phyloP scores from a whole-genome alignment of 1,284 basidiomycete species.

The Fomitopsis pinicola region DNA sequence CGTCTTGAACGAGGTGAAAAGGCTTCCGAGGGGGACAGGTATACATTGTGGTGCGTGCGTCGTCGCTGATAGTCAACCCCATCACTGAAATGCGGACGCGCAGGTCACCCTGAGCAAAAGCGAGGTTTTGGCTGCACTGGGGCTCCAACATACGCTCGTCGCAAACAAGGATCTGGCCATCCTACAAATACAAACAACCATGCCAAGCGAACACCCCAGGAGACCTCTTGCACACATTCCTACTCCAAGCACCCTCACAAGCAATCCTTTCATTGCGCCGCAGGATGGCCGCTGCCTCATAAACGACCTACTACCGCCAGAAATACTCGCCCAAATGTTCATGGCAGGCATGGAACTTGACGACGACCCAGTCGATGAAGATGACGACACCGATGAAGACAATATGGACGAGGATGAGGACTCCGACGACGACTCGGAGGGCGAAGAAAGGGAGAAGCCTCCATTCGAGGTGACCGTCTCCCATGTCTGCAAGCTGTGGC shows the following conservation, averaged over 20 bases:
- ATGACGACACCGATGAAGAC: conserved; percentile 29
- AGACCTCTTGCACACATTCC: neutral
- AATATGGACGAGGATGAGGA: conserved; percentile 19
- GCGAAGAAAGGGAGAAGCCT: conserved; percentile 19
- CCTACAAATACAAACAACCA: neutral
- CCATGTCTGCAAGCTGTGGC: conserved; percentile 39
- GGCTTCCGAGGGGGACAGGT: too few relatives aligned
- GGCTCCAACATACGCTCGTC: too few relatives aligned
- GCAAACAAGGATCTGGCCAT: neutral
- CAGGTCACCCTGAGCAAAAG: neutral
- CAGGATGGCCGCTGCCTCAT: conserved; percentile 41
- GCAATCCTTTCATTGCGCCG: conserved; percentile 39
- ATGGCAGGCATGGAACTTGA: conserved; percentile 24
- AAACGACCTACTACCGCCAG: conserved; percentile 52
- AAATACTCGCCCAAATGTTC: conserved; percentile 58
- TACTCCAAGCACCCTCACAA: neutral
- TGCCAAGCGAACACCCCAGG: neutral
- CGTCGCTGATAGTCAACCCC: too few relatives aligned
- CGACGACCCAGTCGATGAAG: conserved; percentile 20
- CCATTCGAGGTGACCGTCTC: conserved; percentile 40
- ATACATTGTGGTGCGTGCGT: too few relatives aligned
- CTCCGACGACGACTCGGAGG: conserved; percentile 20
- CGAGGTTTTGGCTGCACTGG: too few relatives aligned
- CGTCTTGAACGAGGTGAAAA: too few relatives aligned
- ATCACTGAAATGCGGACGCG: neutral